Conservation (phyloP, 202 grass and related monocot species). For the Eragrostis tef region DNA sequence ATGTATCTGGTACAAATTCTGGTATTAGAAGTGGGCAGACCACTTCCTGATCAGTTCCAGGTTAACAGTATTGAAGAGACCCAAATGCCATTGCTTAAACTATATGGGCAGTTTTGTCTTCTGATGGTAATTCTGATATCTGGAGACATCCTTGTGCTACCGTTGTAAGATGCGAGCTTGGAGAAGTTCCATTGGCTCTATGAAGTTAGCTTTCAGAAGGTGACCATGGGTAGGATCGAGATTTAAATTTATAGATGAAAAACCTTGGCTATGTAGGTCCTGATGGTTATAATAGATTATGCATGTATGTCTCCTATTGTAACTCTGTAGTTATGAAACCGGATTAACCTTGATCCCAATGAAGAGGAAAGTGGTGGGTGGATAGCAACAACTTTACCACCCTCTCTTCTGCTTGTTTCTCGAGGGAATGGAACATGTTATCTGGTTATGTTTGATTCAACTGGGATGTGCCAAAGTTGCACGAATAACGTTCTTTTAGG, state of each 20-base stretch:
- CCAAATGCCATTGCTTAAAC: conserved; percentile 20
- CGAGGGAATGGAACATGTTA: neutral
- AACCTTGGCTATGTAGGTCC: conserved; percentile 28
- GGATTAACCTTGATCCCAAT: conserved; percentile 32
- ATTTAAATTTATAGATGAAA: conserved; percentile 43
- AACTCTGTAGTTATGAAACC: conserved; percentile 47
- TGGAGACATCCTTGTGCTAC: conserved; percentile 34
- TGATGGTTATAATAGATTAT: conserved; percentile 49
- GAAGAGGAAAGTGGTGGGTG: conserved; percentile 28
- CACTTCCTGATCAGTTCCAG: conserved; percentile 53
- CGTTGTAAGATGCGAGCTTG: conserved; percentile 34
- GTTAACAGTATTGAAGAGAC: conserved; percentile 28
- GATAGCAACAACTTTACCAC: conserved; percentile 17
- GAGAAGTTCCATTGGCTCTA: conserved; percentile 50
- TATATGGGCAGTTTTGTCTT: conserved; percentile 29
- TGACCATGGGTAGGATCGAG: conserved; percentile 43
- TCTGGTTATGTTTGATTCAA: conserved; percentile 14
- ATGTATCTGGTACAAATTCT: conserved; percentile 45
- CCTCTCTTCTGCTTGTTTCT: conserved; percentile 11
- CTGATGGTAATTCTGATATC: conserved; percentile 34
- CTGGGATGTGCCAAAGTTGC: neutral
- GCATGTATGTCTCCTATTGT: conserved; percentile 51
- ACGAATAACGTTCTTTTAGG: neutral
- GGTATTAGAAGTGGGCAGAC: conserved; percentile 22
- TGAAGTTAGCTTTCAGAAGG: conserved; percentile 43